Evolutionary conservation across 108 stramenopile species (phyloP).

Genomic region (Cyclotella kingstonii): DNA sequence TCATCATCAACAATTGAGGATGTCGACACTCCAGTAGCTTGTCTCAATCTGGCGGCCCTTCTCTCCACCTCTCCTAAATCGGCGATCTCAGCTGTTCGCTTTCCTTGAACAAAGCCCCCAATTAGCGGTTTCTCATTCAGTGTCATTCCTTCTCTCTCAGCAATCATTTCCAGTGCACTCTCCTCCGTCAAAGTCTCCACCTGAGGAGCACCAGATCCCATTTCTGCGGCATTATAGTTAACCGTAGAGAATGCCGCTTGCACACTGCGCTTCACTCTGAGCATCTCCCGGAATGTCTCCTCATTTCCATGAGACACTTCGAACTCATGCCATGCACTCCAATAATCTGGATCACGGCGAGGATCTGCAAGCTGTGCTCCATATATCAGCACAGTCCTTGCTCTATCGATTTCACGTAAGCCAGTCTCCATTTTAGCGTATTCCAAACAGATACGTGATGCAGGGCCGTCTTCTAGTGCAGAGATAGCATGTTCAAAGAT

Average conservation of each 20-base stretch:
- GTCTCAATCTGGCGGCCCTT: slow-evolving; percentile 75
- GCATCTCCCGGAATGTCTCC: slow-evolving; percentile 98
- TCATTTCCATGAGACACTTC: slow-evolving; percentile 97
- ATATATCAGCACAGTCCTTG: slow-evolving; percentile 84
- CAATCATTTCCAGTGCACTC: slow-evolving; percentile 83
- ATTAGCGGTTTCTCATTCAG: slow-evolving; percentile 40
- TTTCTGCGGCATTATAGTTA: slow-evolving; percentile 91
- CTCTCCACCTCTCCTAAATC: slow-evolving; percentile 87
- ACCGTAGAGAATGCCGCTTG: slow-evolving; percentile 90
- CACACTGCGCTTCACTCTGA: slow-evolving; percentile 91
- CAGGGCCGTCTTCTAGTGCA: slow-evolving; percentile 73
- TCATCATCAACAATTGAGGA: slow-evolving; percentile 63
- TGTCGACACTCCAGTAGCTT: slow-evolving; percentile 44
- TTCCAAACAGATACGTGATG: slow-evolving; percentile 85
- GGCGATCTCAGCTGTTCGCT: slow-evolving; percentile 62
- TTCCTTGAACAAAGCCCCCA: slow-evolving; percentile 59
- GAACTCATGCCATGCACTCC: slow-evolving; percentile 97
- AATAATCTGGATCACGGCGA: slow-evolving; percentile 80
- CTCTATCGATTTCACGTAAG: slow-evolving; percentile 94
- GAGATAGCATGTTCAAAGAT: slow-evolving; percentile 94
- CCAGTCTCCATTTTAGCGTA: slow-evolving; percentile 92
- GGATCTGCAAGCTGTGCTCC: slow-evolving; percentile 97
- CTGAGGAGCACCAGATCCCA: slow-evolving; percentile 53
- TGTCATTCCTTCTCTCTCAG: slow-evolving; percentile 70
- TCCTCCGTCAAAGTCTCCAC: slow-evolving; percentile 69